These are phyloP conservation scores for Elaphomyces granulatus DNA, from an alignment of 495 filamentous ascomycete genomes.

Conservation along the genomic window DNA sequence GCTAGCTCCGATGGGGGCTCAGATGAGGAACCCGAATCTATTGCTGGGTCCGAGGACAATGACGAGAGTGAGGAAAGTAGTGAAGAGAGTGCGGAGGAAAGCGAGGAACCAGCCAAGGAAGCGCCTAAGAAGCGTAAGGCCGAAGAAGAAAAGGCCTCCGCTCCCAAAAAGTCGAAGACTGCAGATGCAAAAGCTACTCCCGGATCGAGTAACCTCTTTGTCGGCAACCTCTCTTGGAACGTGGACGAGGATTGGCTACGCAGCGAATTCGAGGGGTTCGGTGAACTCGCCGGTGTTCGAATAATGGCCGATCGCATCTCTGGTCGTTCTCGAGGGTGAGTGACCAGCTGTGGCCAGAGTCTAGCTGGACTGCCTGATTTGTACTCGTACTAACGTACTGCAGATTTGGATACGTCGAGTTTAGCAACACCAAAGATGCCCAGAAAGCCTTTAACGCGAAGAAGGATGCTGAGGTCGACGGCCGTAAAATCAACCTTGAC, in stretches of 20 bases:
- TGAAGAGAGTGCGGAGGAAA: conserved; percentile 35
- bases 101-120: too few species aligned
- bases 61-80: conserved; percentile 38
- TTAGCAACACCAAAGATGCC: conserved; percentile 50
- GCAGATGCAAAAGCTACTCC: conserved; percentile 45
- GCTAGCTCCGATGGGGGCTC: too few species aligned
- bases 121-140: conserved; percentile 86
- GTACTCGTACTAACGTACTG: conserved; percentile 14
- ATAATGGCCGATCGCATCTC: conserved; percentile 73
- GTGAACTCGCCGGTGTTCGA: conserved; percentile 57
- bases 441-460: conserved; percentile 65
- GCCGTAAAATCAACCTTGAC: conserved; percentile 78
- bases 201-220: conserved; percentile 82
- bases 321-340: conserved; percentile 74
- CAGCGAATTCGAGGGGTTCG: conserved; percentile 73
- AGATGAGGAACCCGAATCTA: conserved; percentile 19
- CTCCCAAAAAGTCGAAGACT: conserved; percentile 77
- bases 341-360: too few species aligned
- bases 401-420: conserved; percentile 93
- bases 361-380: conserved; percentile 1
- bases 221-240: conserved; percentile 91
- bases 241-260: conserved; percentile 84
- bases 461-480: conserved; percentile 69
- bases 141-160: conserved; percentile 44
- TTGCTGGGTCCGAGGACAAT: conserved; percentile 37